phyloP scores from a whole-genome alignment of 179 eudicot species.

The Beta corolliflora region DNA sequence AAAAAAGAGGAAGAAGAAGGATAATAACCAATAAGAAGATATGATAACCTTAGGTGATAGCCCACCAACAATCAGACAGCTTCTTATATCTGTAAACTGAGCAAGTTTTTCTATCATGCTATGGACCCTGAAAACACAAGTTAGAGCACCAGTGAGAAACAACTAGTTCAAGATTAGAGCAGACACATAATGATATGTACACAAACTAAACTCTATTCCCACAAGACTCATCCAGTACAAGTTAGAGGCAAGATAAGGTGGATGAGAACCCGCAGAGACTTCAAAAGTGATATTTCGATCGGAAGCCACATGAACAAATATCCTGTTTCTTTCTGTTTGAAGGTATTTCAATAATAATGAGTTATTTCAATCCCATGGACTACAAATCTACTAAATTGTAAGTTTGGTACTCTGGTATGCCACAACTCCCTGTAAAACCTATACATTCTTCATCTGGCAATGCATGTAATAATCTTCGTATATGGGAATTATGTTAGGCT shows the following conservation, averaged over 20 bases:
- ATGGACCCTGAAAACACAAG: constrained; percentile 64
- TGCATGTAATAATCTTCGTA: too few relatives aligned
- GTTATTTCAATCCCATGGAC: neutral
- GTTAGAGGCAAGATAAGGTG: neutral
- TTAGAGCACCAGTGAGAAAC: constrained; percentile 8
- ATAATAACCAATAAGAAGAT: neutral
- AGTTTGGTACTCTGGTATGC: too few relatives aligned
- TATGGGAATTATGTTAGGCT: too few relatives aligned
- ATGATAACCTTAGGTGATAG: constrained; percentile 73
- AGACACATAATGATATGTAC: too few relatives aligned
- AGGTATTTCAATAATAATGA: neutral
- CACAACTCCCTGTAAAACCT: too few relatives aligned
- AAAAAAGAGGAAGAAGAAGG: neutral
- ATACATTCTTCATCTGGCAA: too few relatives aligned
- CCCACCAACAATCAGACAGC: constrained; percentile 88
- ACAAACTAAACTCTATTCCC: neutral
- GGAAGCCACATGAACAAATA: neutral
- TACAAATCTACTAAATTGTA: neutral
- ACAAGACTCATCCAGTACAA: neutral
- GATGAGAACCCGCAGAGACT: neutral
- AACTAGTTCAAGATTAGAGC: neutral
- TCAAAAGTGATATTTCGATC: neutral
- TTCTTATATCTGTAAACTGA: constrained; percentile 85
- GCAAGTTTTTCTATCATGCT: constrained; percentile 89
- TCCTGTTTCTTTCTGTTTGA: neutral